A percentile compares a stretch with the other conserved stretches of the same genome.
Evolutionary conservation across 2,329 filamentous ascomycete species (phyloP).

Genomic region (Teratosphaeria zuluensis): DNA sequence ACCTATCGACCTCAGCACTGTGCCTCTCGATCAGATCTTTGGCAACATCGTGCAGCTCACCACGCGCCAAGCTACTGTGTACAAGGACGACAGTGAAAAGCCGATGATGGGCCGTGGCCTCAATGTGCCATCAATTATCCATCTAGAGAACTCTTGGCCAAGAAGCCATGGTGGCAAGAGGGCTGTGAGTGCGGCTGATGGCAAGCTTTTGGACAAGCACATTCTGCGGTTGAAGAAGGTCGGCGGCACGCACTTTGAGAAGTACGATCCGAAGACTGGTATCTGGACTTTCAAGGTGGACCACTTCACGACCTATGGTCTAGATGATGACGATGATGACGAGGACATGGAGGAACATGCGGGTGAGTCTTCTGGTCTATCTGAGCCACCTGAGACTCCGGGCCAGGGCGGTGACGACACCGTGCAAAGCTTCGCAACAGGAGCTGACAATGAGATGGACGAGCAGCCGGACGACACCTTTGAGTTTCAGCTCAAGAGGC

Average conservation of each 20-base stretch:
- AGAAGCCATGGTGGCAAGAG: conserved; percentile 53
- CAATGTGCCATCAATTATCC: conserved; percentile 81
- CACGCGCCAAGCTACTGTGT: conserved; percentile 77
- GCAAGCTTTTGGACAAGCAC: conserved; percentile 68
- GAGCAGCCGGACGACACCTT: conserved; percentile 41
- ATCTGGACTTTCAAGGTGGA: conserved; percentile 89
- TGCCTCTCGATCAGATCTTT: conserved; percentile 72
- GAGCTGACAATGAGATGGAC: conserved; percentile 9
- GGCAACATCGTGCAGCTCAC: conserved; percentile 67
- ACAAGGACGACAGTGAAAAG: conserved; percentile 65
- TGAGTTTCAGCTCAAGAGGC: conserved; percentile 36
- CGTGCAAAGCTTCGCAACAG: conserved; percentile 18
- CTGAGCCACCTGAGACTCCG: conserved; percentile 22
- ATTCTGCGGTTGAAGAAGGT: conserved; percentile 72
- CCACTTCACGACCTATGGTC: conserved; percentile 91
- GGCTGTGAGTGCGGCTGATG: conserved; percentile 46
- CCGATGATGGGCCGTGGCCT: conserved; percentile 77
- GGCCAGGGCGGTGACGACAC: conserved; percentile 13
- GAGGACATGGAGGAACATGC: conserved; percentile 32
- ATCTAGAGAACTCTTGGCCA: conserved; percentile 89
- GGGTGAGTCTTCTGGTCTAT: conserved; percentile 40
- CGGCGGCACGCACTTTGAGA: conserved; percentile 67
- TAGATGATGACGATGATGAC: conserved; percentile 60
- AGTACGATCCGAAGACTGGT: conserved; percentile 69
- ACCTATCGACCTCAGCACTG: conserved; percentile 57